Percentiles rank a stretch among this genome's conserved stretches.
phyloP scores from a whole-genome alignment of 768 basidiomycete species.

The Tylopilus balloui region DNA sequence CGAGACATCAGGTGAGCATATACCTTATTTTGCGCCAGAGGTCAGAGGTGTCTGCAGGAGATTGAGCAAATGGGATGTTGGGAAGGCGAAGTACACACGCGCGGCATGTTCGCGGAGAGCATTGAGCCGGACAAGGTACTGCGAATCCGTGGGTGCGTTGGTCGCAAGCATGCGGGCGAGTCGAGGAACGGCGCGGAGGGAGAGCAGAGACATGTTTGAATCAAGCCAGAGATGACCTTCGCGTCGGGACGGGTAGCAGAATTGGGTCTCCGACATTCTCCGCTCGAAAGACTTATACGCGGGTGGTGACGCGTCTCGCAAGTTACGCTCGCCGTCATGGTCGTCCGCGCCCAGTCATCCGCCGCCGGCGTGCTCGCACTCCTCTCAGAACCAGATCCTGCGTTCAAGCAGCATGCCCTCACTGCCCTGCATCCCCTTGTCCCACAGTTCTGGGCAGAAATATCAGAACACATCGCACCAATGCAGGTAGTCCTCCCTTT shows the following conservation, averaged over 20 bases:
- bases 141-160: conserved; percentile 34
- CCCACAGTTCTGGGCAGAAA: conserved; percentile 97
- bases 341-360: conserved; percentile 69
- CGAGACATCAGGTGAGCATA: conserved; percentile 15
- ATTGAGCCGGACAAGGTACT: conserved; percentile 49
- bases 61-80: conserved; percentile 9
- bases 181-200: conserved; percentile 43
- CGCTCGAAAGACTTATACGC: conserved; percentile 28
- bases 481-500: conserved; percentile 55
- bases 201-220: conserved; percentile 45
- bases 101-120: conserved; percentile 63
- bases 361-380: conserved; percentile 89
- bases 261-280: conserved; percentile 27
- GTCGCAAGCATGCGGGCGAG: conserved; percentile 35
- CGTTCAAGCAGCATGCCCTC: conserved; percentile 91
- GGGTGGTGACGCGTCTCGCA: conserved; percentile 41
- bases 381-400: conserved; percentile 80
- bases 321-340: conserved; percentile 41
- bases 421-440: conserved; percentile 77
- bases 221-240: conserved; percentile 19
- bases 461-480: conserved; percentile 86
- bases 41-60: conserved; percentile 56
- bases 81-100: conserved; percentile 37
- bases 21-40: conserved; percentile 89
- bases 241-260: conserved; percentile 19